A percentile compares a stretch with the other conserved stretches of the same genome.
These are phyloP conservation scores for Avena sativa DNA, from an alignment of 176 grass and related monocot genomes.

Conservation along the genomic window DNA sequence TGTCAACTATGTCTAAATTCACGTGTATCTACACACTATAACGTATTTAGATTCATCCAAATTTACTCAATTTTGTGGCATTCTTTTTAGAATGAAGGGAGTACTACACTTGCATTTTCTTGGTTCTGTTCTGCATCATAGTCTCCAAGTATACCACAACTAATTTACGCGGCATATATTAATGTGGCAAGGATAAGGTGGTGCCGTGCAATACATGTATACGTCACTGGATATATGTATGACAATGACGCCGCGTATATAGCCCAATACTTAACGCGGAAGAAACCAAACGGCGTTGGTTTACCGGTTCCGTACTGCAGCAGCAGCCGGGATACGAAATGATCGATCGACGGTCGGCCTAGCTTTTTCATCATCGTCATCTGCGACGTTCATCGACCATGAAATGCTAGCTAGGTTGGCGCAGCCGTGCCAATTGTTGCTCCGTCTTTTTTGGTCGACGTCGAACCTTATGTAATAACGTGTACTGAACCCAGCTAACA, in stretches of 20 bases:
- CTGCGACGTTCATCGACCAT: background rate
- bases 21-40: no score
- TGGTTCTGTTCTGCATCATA: background rate
- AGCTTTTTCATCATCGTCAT: no score
- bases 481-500: background rate
- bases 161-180: background rate
- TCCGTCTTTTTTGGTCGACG: background rate
- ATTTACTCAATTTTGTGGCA: no score
- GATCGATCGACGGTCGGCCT: background rate
- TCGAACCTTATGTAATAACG: background rate
- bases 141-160: background rate
- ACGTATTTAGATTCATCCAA: no score
- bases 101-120: background rate
- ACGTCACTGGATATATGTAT: background rate
- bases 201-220: background rate
- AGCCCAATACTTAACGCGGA: slow-evolving; percentile 10
- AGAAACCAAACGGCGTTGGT: background rate
- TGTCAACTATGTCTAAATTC: no score
- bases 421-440: background rate
- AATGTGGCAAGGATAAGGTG: background rate
- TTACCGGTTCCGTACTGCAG: background rate
- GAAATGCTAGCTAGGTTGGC: background rate
- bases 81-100: no score
- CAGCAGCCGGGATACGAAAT: background rate
- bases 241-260: background rate